Conservation (phyloP, 106 monocot species). For the Dendrobium nobile region DNA sequence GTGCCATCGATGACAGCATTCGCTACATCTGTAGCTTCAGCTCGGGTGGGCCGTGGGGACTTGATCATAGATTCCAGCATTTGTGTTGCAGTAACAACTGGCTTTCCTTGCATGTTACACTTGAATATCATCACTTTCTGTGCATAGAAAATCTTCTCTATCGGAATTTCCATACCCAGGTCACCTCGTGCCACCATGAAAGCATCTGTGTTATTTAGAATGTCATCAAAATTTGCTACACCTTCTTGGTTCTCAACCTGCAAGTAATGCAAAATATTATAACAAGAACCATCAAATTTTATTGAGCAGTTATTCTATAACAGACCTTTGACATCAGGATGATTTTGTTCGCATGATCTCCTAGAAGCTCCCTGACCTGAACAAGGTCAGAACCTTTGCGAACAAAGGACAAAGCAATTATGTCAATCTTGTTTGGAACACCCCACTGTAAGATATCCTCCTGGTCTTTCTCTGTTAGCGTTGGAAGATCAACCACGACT, state of each 20-base stretch:
- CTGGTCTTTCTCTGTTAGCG: conserved; percentile 30
- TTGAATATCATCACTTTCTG: conserved; percentile 36
- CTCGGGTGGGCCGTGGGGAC: conserved; percentile 31
- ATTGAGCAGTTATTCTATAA: not conserved
- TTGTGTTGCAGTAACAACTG: conserved; percentile 31
- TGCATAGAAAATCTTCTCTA: conserved; percentile 54
- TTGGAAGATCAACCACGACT: conserved; percentile 20
- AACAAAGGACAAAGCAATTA: conserved; percentile 42
- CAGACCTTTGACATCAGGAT: conserved; percentile 46
- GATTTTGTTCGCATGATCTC: conserved; percentile 32
- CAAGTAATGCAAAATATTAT: not conserved
- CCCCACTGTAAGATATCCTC: conserved; percentile 34
- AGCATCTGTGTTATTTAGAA: conserved; percentile 40
- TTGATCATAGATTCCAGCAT: conserved; percentile 40
- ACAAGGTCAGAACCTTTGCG: conserved; percentile 42
- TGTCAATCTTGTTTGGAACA: conserved; percentile 33
- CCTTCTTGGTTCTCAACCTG: conserved; percentile 43
- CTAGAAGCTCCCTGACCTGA: conserved; percentile 30
- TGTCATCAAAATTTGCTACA: conserved; percentile 34
- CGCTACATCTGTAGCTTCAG: conserved; percentile 24
- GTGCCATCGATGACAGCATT: conserved; percentile 19
- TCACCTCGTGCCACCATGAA: conserved; percentile 60
- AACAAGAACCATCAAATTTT: too few species aligned
- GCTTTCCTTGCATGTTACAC: conserved; percentile 34
- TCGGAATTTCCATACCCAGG: conserved; percentile 53